Evolutionary conservation across 441 rosid species (phyloP).

Genomic region (Gossypium lobatum): DNA sequence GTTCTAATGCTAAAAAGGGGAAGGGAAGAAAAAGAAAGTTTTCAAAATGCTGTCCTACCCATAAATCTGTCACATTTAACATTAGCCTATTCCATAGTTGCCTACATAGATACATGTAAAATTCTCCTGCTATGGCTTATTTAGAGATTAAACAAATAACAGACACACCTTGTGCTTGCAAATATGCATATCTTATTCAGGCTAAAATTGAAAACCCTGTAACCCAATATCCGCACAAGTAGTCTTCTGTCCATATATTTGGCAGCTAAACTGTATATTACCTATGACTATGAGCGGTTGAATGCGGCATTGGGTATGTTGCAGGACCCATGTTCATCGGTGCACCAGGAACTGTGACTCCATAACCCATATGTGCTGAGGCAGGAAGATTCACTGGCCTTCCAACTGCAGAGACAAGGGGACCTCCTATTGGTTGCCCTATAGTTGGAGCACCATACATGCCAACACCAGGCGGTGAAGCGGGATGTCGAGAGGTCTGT

Average conservation of each 20-base stretch:
- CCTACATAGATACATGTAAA: conserved; percentile 30
- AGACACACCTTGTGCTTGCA: conserved; percentile 26
- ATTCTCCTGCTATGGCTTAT: conserved; percentile 33
- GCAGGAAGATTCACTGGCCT: conserved; percentile 81
- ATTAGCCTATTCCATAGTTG: conserved; percentile 24
- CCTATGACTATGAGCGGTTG: conserved; percentile 83
- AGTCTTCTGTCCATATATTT: conserved; percentile 41
- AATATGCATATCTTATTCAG: conserved; percentile 31
- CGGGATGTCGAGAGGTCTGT: conserved; percentile 42
- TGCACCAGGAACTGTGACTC: conserved; percentile 78
- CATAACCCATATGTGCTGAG: conserved; percentile 59
- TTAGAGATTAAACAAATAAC: conserved; percentile 26
- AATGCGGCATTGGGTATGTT: conserved; percentile 66
- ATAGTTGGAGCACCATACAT: conserved; percentile 64
- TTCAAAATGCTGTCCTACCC: conserved; percentile 26
- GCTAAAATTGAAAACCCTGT: conserved; percentile 9
- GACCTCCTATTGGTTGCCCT: conserved; percentile 84
- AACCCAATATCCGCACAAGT: conserved; percentile 24
- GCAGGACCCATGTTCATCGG: conserved; percentile 65
- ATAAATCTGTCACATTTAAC: conserved; percentile 21
- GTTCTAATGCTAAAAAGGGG: conserved; percentile 11
- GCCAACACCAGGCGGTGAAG: conserved; percentile 48
- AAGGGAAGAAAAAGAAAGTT: not conserved
- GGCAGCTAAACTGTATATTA: conserved; percentile 33
- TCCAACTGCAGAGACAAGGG: conserved; percentile 81